Evolutionary conservation across 305 asterid genomes (phyloP), one percentile per base, ranked within the genome.

Genomic region (Lippia alba): DNA sequence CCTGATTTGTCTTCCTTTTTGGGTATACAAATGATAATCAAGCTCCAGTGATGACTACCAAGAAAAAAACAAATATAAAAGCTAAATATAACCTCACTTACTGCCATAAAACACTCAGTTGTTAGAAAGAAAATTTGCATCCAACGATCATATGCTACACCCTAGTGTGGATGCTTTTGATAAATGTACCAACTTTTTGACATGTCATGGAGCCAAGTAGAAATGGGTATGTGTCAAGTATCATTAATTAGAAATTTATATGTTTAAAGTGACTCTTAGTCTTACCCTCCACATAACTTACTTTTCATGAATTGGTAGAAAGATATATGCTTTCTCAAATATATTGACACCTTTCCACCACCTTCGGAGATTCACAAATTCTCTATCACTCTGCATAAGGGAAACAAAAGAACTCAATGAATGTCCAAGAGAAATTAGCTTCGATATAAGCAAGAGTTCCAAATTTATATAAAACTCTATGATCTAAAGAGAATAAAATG

Each of bases 261-360:
- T 17, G 58, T 56, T 20, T 20, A 65, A 55, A 54, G 55, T 61
- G 61, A 30, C 55, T 41, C 5, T 41, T 17, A 30, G 49, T 41
- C 5, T 41, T 17, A 34, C n/a, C 34, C 8, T 6, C 56, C 44
- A 33, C 64, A 59, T 18, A 48, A 84, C 96, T 87, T 85, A 91
- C 99, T 73, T 74, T 78, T 94, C 96, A 79, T 91, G 87, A 74
- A 94, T 89, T 63, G 99, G 99, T 58, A 94, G 77, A 78, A 94
- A 82, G 77, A 91, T 86, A 72, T 88, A 94, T 19, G 96, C 86
- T 75, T 91, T 90, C 85, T 92, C 94, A 83, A 90, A 94, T 87
- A 94, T 65, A 74, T 86, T 87, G 71, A 94, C 90, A 40, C 94
- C 96, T 83, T 89, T 94, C 99, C 99, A 94, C 99, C 99, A 94